Evolutionary conservation across 2,329 filamentous ascomycete genomes (phyloP).

Genomic region (Chalara sp.): DNA sequence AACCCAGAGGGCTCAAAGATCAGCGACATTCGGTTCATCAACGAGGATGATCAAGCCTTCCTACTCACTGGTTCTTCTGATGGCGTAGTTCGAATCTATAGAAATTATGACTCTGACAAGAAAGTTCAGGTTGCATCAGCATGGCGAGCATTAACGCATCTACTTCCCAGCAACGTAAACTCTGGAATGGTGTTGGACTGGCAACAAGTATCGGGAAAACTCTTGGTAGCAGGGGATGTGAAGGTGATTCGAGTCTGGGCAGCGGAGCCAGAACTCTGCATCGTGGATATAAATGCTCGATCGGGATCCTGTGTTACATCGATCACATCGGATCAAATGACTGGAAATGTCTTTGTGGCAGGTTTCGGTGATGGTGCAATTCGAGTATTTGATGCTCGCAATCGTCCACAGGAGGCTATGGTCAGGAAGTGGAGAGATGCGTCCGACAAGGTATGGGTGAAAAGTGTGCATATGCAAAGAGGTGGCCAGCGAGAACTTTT

Average conservation of each 20-base stretch:
- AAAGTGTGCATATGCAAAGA: constrained; percentile 92
- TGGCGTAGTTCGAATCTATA: constrained; percentile 87
- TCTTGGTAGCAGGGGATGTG: constrained; percentile 93
- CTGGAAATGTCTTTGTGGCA: constrained; percentile 90
- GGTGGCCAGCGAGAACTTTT: constrained; percentile 88
- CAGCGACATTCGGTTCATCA: constrained; percentile 94
- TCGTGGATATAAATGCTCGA: constrained; percentile 87
- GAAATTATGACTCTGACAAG: constrained; percentile 75
- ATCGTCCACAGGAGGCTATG: constrained; percentile 82
- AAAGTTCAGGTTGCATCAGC: constrained; percentile 80
- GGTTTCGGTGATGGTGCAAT: constrained; percentile 95
- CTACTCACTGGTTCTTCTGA: constrained; percentile 94
- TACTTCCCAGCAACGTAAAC: constrained; percentile 89
- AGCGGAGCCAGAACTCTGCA: constrained; percentile 85
- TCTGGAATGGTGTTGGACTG: constrained; percentile 96
- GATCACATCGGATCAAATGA: constrained; percentile 94
- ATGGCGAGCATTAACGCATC: constrained; percentile 87
- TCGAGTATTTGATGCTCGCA: constrained; percentile 84
- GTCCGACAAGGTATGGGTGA: constrained; percentile 78
- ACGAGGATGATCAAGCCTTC: constrained; percentile 93
- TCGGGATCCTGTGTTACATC: constrained; percentile 95
- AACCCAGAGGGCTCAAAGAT: constrained; percentile 89
- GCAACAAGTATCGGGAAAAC: constrained; percentile 94
- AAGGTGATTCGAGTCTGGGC: constrained; percentile 96
- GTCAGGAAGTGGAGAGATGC: constrained; percentile 96